phyloP scores from a whole-genome alignment of 768 basidiomycete genomes.

The Russula olivacea region DNA sequence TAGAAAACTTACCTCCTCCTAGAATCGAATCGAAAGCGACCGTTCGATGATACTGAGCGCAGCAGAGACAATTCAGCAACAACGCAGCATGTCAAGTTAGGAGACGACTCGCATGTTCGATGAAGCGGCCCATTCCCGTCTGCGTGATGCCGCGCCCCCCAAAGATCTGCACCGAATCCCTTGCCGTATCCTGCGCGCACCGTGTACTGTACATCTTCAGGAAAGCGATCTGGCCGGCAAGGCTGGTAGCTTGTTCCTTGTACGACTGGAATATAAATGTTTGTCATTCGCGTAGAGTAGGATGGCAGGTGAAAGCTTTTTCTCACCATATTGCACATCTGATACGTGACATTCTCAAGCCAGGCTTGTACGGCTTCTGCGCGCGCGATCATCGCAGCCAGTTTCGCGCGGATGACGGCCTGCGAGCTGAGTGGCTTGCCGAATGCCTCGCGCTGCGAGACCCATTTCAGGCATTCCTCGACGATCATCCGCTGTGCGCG shows the following conservation, averaged over 20 bases:
- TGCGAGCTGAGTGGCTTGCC: conserved; percentile 80
- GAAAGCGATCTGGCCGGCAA: conserved; percentile 79
- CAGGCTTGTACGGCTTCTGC: conserved; percentile 74
- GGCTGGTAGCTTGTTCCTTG: conserved; percentile 61
- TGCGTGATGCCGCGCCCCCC: conserved; percentile 84
- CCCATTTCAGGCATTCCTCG: conserved; percentile 78
- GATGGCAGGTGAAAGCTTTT: background rate
- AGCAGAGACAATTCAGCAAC: conserved; percentile 1
- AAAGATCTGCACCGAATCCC: conserved; percentile 80
- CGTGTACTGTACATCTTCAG: conserved; percentile 74
- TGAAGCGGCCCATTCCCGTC: conserved; percentile 73
- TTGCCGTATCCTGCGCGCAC: conserved; percentile 69
- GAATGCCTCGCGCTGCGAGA: conserved; percentile 85
- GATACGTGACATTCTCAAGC: conserved; percentile 82
- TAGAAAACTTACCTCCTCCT: conserved; percentile 46
- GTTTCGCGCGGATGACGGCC: conserved; percentile 82
- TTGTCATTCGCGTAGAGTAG: background rate
- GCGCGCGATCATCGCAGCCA: conserved; percentile 85
- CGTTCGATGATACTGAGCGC: conserved; percentile 53
- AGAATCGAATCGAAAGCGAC: conserved; percentile 65
- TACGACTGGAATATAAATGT: conserved; percentile 44
- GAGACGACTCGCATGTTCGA: conserved; percentile 56
- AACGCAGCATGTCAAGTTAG: background rate
- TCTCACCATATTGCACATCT: conserved; percentile 77
- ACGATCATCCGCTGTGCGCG: conserved; percentile 59